Conservation (phyloP, 768 basidiomycete species). For the Lactarius pseudohatsudake region DNA sequence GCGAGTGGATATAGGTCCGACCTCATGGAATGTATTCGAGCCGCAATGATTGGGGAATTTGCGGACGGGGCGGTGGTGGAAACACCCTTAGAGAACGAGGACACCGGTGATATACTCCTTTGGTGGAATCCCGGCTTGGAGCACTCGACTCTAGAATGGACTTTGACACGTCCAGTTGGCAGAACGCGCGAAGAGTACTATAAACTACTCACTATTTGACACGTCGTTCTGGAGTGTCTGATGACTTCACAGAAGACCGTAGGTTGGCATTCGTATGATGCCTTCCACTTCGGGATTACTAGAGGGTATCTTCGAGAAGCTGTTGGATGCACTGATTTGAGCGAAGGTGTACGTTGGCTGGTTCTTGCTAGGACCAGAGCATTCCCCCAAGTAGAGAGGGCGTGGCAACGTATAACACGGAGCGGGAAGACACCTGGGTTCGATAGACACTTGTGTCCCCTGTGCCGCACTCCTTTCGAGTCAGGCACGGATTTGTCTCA, state of each 20-base stretch:
- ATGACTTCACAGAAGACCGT: background rate
- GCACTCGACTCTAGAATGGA: no score
- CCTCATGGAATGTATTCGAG: background rate
- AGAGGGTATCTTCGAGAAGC: background rate
- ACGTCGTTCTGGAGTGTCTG: background rate
- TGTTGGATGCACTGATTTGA: background rate
- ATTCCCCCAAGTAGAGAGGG: background rate
- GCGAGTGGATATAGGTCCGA: rapidly evolving
- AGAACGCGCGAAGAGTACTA: background rate
- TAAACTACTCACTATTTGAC: background rate
- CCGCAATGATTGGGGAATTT: background rate
- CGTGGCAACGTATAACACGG: background rate
- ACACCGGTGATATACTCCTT: rapidly evolving
- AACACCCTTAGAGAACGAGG: background rate
- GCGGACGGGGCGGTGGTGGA: background rate
- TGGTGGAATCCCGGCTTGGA: no score
- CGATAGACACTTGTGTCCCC: background rate
- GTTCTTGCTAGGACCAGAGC: background rate
- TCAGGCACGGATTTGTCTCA: background rate
- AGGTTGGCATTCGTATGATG: background rate
- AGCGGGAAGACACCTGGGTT: background rate
- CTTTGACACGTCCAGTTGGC: background rate
- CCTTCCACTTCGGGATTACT: background rate
- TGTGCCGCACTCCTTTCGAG: background rate
- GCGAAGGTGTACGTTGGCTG: background rate